Percentiles rank a stretch among this genome's conserved stretches.
These are phyloP conservation scores for Leccinum broughii DNA, from an alignment of 768 basidiomycete genomes.

Conservation along the genomic window DNA sequence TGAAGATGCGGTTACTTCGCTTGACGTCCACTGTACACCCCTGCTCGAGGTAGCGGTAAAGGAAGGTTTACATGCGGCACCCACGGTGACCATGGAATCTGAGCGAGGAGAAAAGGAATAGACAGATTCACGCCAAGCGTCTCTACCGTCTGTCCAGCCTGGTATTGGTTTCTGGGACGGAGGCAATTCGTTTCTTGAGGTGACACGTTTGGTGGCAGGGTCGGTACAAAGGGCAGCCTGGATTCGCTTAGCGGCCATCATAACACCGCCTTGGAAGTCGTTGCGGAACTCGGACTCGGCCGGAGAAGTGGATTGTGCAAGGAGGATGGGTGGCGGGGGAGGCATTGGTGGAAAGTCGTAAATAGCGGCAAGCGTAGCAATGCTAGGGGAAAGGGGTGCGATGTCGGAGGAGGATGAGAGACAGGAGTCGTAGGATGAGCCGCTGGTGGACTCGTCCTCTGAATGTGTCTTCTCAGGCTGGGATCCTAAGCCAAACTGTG, in stretches of 20 bases:
- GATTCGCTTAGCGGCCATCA: constrained; percentile 68
- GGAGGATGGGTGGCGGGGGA: constrained; percentile 47
- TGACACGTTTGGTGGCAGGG: constrained; percentile 39
- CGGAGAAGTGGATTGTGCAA: constrained; percentile 17
- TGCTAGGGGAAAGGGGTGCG: constrained; percentile 28
- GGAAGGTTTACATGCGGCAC: constrained; percentile 35
- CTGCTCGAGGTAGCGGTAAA: constrained; percentile 53
- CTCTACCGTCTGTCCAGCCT: constrained; percentile 69
- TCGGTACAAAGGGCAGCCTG: constrained; percentile 45
- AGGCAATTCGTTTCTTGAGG: constrained; percentile 32
- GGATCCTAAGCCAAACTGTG: no score
- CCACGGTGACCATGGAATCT: constrained; percentile 33
- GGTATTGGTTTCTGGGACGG: constrained; percentile 48
- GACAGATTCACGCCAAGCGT: constrained; percentile 66
- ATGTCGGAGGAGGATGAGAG: constrained; percentile 27
- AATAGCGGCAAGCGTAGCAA: constrained; percentile 40
- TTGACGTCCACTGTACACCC: constrained; percentile 51
- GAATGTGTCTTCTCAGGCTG: constrained; percentile 15
- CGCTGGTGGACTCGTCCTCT: constrained; percentile 43
- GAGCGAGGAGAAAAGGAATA: constrained; percentile 53
- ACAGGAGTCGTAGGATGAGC: constrained; percentile 40
- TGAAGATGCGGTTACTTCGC: constrained; percentile 27
- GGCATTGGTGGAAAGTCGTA: constrained; percentile 55
- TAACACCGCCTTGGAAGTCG: constrained; percentile 59
- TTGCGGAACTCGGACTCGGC: constrained; percentile 35